Evolutionary conservation across 257 asterid species (phyloP).

Genomic region (Fraxinus quadrangulata): DNA sequence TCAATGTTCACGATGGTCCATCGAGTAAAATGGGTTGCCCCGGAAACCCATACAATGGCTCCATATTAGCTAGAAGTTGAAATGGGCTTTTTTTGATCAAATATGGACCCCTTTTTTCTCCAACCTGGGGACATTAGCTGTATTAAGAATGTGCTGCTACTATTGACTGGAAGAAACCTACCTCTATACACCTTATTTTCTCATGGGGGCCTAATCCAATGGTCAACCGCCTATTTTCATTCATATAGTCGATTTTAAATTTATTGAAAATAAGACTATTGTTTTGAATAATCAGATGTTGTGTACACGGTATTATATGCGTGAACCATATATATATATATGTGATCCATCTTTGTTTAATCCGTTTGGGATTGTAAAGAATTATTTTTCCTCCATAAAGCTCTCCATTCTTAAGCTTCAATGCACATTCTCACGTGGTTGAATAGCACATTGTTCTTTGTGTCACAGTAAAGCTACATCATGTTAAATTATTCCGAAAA

Average conservation of each 20-base stretch:
- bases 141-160: constrained; percentile 25
- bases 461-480: constrained; percentile 3
- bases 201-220: not conserved
- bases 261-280: not conserved
- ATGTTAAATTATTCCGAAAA: not conserved
- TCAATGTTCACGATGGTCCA: not conserved
- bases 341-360: too few species aligned
- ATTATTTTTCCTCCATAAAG: not conserved
- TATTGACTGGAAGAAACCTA: constrained; percentile 35
- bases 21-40: constrained; percentile 30
- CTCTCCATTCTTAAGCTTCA: not conserved
- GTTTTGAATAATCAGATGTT: too few species aligned
- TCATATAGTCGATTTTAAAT: not conserved
- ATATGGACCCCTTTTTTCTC: constrained; percentile 17
- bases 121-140: constrained; percentile 43
- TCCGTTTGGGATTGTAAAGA: not conserved
- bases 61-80: constrained; percentile 19
- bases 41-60: constrained; percentile 28
- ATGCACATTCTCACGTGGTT: not conserved
- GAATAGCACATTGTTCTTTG: constrained; percentile 6
- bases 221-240: not conserved
- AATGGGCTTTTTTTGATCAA: constrained; percentile 28
- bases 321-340: too few species aligned
- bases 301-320: not conserved
- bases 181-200: constrained; percentile 5